These are phyloP conservation scores for Sinapis alba DNA, from an alignment of 441 rosid genomes.

Conservation along the genomic window DNA sequence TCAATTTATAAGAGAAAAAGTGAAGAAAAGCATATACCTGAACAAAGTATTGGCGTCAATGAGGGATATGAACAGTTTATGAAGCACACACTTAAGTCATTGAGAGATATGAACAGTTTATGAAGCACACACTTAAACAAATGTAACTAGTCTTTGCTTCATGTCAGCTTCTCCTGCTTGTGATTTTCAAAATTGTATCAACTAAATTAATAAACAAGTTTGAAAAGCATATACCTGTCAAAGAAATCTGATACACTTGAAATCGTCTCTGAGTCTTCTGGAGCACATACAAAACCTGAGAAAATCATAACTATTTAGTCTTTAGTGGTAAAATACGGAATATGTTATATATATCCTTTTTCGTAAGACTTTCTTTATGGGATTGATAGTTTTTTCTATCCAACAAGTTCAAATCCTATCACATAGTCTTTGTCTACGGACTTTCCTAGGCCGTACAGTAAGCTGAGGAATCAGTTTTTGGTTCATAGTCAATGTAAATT, in stretches of 20 bases:
- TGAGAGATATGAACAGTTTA: too few species aligned
- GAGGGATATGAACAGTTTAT: background rate
- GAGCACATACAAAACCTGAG: background rate
- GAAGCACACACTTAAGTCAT: too few species aligned
- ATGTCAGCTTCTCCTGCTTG: background rate
- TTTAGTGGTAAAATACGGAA: background rate
- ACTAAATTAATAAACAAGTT: background rate
- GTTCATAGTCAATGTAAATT: background rate
- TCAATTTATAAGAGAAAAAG: background rate
- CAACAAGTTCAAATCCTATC: background rate
- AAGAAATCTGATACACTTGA: background rate
- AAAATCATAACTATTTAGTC: background rate
- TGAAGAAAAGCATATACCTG: background rate
- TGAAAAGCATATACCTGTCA: background rate
- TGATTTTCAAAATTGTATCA: background rate
- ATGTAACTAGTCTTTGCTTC: background rate
- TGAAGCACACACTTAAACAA: background rate
- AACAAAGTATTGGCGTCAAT: background rate
- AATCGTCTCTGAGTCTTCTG: background rate
- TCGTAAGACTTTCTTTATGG: background rate
- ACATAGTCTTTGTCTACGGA: background rate
- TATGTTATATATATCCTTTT: background rate
- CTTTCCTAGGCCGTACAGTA: background rate
- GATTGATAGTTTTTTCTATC: background rate
- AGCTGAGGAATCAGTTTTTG: background rate